Evolutionary conservation across 495 filamentous ascomycete species (phyloP).

Genomic region (Penicillium lividum): DNA sequence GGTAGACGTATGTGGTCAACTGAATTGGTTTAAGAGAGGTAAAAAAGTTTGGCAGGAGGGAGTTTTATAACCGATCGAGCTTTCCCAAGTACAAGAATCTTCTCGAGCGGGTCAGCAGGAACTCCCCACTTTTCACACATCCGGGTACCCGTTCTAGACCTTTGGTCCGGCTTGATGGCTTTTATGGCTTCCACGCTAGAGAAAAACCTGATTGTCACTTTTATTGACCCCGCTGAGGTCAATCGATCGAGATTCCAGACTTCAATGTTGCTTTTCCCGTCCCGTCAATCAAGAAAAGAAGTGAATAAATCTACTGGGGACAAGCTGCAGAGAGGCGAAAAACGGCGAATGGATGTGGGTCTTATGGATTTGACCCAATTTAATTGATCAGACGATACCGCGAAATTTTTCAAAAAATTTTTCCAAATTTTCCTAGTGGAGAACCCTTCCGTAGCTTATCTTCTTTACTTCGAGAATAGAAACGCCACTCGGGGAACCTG

Average conservation of each 20-base stretch:
- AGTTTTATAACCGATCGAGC: constrained; percentile 6
- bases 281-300: not conserved
- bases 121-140: constrained; percentile 1
- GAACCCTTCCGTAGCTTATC: constrained; percentile 31
- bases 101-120: constrained; percentile 22
- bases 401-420: constrained; percentile 12
- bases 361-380: constrained; percentile 2
- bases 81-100: not conserved
- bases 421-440: constrained; percentile 27
- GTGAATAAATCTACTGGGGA: not conserved
- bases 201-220: not conserved
- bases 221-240: not conserved
- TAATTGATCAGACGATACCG: constrained; percentile 33
- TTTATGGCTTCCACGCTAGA: not conserved
- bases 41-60: not conserved
- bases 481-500: constrained; percentile 21
- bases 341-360: constrained; percentile 1
- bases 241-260: not conserved
- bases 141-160: constrained; percentile 24
- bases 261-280: not conserved
- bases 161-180: not conserved
- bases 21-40: not conserved
- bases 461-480: constrained; percentile 21
- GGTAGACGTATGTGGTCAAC: not conserved
- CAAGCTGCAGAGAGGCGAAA: not conserved